Conservation (phyloP, 495 filamentous ascomycete genomes). For the Penicillium canariense region DNA sequence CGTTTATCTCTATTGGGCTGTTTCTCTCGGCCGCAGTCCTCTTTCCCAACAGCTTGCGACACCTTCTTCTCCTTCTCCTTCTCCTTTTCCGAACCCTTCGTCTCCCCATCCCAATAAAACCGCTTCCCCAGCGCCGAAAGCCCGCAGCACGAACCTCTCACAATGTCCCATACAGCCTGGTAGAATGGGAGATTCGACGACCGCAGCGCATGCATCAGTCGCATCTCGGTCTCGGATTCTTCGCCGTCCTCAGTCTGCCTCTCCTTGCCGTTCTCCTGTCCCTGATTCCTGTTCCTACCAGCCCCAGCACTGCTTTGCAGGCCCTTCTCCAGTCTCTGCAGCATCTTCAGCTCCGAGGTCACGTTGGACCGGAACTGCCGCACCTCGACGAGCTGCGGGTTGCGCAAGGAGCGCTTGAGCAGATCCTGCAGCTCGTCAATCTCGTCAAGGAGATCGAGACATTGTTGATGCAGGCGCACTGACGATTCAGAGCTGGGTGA, state of each 20-base stretch:
- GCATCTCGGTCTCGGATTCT: slow-evolving; percentile 20
- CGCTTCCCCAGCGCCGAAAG: slow-evolving; percentile 52
- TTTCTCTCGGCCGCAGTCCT: slow-evolving; percentile 24
- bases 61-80: slow-evolving; percentile 22
- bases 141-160: slow-evolving; percentile 45
- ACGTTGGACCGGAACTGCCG: slow-evolving; percentile 50
- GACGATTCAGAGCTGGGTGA: slow-evolving; percentile 19
- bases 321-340: slow-evolving; percentile 46
- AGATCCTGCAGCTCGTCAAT: slow-evolving; percentile 47
- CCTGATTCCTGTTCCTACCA: not conserved
- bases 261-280: not conserved
- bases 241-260: slow-evolving; percentile 8
- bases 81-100: slow-evolving; percentile 14
- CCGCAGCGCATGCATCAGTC: slow-evolving; percentile 45
- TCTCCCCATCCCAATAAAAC: slow-evolving; percentile 50
- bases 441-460: slow-evolving; percentile 43
- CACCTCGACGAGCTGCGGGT: slow-evolving; percentile 52
- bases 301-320: slow-evolving; percentile 10
- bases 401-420: slow-evolving; percentile 42
- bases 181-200: slow-evolving; percentile 60
- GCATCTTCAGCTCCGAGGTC: slow-evolving; percentile 45
- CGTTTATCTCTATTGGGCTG: slow-evolving; percentile 39
- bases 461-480: slow-evolving; percentile 38
- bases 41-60: slow-evolving; percentile 17
- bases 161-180: slow-evolving; percentile 53